Evolutionary conservation across 2,329 filamentous ascomycete genomes (phyloP), one percentile per base, ranked within the genome.

Genomic region (Pezicula radicicola): DNA sequence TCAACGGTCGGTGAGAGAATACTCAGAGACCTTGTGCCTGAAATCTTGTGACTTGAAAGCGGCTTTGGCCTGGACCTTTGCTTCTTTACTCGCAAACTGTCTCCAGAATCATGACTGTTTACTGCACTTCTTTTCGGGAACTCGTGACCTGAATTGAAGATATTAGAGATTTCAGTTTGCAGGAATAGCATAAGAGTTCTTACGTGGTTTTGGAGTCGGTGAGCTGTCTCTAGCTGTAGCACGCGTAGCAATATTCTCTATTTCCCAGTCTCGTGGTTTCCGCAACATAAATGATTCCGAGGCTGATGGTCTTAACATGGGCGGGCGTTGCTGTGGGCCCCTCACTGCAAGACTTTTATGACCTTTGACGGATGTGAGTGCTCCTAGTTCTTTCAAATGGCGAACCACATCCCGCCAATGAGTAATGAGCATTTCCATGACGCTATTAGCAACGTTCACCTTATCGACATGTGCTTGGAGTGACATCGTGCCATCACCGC

Each of bases 331-430:
- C 25, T 55, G 55, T 35, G 48, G 30, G 10, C 51, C 49, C 51
- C 41, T 42, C 46, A 58, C 46, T 53, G 47, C 50, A 47, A 54
- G 37, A 45, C 44, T 58, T 42, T 53, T 52, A 33, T 44, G 51
- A 15, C 45, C 48, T 30, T 36, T 50, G 16, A 54, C 21, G 37
- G 49, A 43, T 42, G 60, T 59, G 4, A 63, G 44, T 7, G 52
- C 53, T 21, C 51, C 48, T 2, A 85, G 61, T 40, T 70, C 74
- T 51, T 71, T 78, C 72, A 87, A 77, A 51, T 88, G 79, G 37
- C 75, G 72, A 41, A 85, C 80, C 10, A 87, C 74, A 45, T 85
- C 82, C 52, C 79, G 72, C 85, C 85, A 88, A 55, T 86, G 77
- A 1, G 76, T 71, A 46, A 88, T 81, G 5, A 88, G 69, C 83